phyloP scores from a whole-genome alignment of 306 rosid species.

The Cucumis hystrix region DNA sequence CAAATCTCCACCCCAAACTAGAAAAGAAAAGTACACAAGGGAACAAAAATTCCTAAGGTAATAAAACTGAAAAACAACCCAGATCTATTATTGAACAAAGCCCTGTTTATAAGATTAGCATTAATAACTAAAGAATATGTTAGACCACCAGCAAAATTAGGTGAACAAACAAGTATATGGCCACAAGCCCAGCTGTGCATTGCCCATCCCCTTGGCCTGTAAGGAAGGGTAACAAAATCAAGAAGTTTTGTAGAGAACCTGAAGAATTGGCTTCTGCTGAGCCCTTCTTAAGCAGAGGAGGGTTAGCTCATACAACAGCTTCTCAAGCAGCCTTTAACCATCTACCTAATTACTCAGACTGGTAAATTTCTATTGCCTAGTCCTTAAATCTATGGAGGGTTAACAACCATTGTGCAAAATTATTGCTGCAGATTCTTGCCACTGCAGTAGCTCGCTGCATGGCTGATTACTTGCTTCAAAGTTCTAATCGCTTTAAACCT shows the following conservation, averaged over 20 bases:
- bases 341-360: neutral
- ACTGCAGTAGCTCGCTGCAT: neutral
- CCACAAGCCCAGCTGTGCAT: neutral
- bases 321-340: neutral
- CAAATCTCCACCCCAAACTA: too few relatives aligned
- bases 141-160: neutral
- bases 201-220: neutral
- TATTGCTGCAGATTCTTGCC: neutral
- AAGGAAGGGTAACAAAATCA: too few relatives aligned
- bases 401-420: neutral
- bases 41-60: too few relatives aligned
- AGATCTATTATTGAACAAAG: neutral
- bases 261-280: neutral
- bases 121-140: neutral
- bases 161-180: neutral
- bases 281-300: neutral
- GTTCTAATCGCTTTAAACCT: neutral
- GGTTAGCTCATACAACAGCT: neutral
- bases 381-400: neutral
- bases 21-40: too few relatives aligned
- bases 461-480: neutral
- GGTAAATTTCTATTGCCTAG: neutral
- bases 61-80: neutral
- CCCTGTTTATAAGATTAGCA: neutral
- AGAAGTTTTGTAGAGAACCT: neutral